Evolutionary conservation across 2,329 filamentous ascomycete species (phyloP).

Genomic region (Ilyonectria mors-panacis): DNA sequence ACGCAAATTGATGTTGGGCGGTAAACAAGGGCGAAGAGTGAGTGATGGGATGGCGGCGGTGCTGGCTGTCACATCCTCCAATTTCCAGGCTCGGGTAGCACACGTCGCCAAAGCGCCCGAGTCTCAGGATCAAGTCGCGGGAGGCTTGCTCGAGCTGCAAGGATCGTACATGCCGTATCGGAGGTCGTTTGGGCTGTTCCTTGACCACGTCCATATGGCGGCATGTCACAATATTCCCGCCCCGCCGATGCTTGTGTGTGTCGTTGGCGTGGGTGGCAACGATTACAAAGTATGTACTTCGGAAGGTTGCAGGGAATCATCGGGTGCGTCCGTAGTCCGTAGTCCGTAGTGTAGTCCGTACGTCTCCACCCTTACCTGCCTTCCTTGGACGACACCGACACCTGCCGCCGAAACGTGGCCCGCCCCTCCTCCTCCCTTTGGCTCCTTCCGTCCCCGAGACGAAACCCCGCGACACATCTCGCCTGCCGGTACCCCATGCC

Average conservation of each 20-base stretch:
- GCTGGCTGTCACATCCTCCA: slow-evolving; percentile 20
- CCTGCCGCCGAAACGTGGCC: slow-evolving; percentile 6
- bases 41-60: not conserved
- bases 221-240: not conserved
- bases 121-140: not conserved
- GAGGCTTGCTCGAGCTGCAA: not conserved
- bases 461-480: not conserved
- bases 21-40: not conserved
- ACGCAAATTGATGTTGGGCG: not conserved
- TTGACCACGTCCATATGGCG: not conserved
- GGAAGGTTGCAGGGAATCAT: not conserved
- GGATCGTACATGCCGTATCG: not conserved
- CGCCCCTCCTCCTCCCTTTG: not conserved
- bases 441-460: slow-evolving; percentile 11
- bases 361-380: not conserved
- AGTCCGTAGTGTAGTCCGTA: not conserved
- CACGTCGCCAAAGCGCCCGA: too few species aligned
- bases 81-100: slow-evolving; percentile 7
- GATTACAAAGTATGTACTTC: too few species aligned
- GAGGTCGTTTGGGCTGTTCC: not conserved
- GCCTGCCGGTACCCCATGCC: slow-evolving; percentile 14
- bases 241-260: not conserved
- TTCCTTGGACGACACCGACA: not conserved
- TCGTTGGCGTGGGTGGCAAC: not conserved
- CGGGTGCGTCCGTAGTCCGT: not conserved